A percentile compares a stretch with the other conserved stretches of the same genome.
Evolutionary conservation across 192 early-diverging fungal genomes (phyloP).

Genomic region (Coemansia sp.): DNA sequence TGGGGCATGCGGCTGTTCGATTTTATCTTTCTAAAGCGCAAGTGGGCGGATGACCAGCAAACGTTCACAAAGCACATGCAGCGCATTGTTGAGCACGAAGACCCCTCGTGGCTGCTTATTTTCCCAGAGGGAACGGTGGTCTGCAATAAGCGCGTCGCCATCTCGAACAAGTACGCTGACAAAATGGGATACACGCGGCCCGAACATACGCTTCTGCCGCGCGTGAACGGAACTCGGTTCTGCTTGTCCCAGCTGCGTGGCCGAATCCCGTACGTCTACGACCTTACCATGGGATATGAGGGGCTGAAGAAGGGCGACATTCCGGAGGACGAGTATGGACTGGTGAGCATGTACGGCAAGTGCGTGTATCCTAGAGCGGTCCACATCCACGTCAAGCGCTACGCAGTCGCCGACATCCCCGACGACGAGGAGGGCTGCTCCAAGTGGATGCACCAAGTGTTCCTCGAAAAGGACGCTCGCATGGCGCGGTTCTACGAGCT

Average conservation of each 20-base stretch:
- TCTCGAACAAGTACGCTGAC: conserved; percentile 69
- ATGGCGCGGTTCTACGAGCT: conserved; percentile 76
- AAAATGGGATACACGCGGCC: conserved; percentile 59
- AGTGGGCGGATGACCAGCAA: conserved; percentile 71
- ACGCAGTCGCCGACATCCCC: conserved; percentile 64
- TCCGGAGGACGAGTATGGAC: conserved; percentile 80
- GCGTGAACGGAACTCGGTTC: conserved; percentile 76
- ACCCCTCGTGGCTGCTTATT: conserved; percentile 87
- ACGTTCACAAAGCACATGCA: conserved; percentile 60
- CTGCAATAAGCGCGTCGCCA: conserved; percentile 68
- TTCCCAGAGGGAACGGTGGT: conserved; percentile 97
- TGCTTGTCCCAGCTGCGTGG: conserved; percentile 65
- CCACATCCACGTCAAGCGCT: conserved; percentile 77
- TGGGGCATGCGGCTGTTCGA: conserved; percentile 87
- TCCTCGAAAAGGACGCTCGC: conserved; percentile 80
- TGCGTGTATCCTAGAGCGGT: conserved; percentile 71
- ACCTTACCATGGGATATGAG: conserved; percentile 87
- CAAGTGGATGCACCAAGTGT: conserved; percentile 73
- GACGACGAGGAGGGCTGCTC: conserved; percentile 68
- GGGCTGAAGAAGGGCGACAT: conserved; percentile 69
- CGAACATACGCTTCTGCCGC: conserved; percentile 78
- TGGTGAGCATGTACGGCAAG: conserved; percentile 73
- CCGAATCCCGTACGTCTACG: conserved; percentile 73
- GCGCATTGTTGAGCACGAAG: conserved; percentile 55
- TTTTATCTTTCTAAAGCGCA: conserved; percentile 92